Conservation (phyloP, 345 rosid genomes). For the Salix koriyanagi region DNA sequence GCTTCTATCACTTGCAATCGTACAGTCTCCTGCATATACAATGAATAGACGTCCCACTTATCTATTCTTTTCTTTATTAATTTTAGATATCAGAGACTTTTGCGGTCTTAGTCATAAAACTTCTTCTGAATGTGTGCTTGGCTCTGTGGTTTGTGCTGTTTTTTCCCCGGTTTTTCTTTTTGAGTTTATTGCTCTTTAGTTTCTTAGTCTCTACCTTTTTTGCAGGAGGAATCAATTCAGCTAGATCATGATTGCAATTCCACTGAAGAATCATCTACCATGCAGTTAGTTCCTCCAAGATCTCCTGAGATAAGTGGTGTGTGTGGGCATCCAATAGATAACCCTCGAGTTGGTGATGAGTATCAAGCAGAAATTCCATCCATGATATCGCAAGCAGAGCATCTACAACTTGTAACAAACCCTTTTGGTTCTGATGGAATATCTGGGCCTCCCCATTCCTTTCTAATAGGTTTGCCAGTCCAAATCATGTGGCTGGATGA, state of each 20-base stretch:
- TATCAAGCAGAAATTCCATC: slow-evolving; percentile 64
- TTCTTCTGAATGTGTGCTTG: background rate
- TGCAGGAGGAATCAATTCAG: slow-evolving; percentile 40
- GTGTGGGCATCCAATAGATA: slow-evolving; percentile 46
- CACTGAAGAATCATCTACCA: slow-evolving; percentile 29
- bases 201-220: background rate
- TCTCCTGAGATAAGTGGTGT: slow-evolving; percentile 40
- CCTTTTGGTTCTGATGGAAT: slow-evolving; percentile 35
- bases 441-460: slow-evolving; percentile 32
- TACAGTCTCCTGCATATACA: background rate
- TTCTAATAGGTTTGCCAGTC: slow-evolving; percentile 49
- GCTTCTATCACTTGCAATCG: background rate
- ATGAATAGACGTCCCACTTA: background rate
- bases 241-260: slow-evolving; percentile 29
- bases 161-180: background rate
- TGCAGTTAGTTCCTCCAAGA: slow-evolving; percentile 23
- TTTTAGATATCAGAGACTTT: background rate
- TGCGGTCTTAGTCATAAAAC: background rate
- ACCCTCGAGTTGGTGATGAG: slow-evolving; percentile 59
- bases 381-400: slow-evolving; percentile 43
- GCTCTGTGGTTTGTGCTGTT: background rate
- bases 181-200: background rate
- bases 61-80: background rate
- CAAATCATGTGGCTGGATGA: slow-evolving; percentile 40
- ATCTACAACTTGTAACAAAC: slow-evolving; percentile 29